Percentiles rank a stretch among this genome's conserved stretches.
Evolutionary conservation across 495 filamentous ascomycete species (phyloP).

Genomic region (Schizothecium vesticola): DNA sequence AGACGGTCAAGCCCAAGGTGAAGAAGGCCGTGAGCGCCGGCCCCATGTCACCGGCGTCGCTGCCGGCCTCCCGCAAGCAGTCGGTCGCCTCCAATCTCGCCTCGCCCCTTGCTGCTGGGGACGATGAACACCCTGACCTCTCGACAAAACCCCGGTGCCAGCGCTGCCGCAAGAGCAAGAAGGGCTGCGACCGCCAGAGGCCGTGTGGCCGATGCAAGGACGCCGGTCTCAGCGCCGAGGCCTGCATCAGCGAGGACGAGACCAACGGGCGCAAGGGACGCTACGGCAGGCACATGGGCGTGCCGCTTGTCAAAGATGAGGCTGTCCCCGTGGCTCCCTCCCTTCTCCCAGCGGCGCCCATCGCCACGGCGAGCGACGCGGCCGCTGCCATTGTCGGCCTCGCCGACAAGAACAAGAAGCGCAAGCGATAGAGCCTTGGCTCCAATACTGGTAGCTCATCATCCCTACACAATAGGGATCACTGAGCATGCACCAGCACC

Average conservation of each 20-base stretch:
- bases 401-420: slow-evolving; percentile 45
- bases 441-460: background rate
- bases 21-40: slow-evolving; percentile 46
- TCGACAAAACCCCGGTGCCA: slow-evolving; percentile 96
- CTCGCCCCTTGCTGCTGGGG: slow-evolving; percentile 57
- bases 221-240: slow-evolving; percentile 84
- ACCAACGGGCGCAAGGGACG: slow-evolving; percentile 94
- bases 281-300: slow-evolving; percentile 93
- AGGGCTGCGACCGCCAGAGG: slow-evolving; percentile 93
- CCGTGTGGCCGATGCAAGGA: slow-evolving; percentile 94
- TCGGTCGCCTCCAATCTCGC: slow-evolving; percentile 70
- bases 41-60: slow-evolving; percentile 66
- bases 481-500: background rate
- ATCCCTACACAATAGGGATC: background rate
- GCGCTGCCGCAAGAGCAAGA: slow-evolving; percentile 98
- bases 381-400: slow-evolving; percentile 4
- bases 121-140: slow-evolving; percentile 80
- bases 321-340: slow-evolving; percentile 39
- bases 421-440: slow-evolving; percentile 37
- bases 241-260: slow-evolving; percentile 95
- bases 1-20: slow-evolving; percentile 49
- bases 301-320: slow-evolving; percentile 61
- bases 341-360: slow-evolving; percentile 4
- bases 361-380: slow-evolving; percentile 2
- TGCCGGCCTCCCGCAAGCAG: slow-evolving; percentile 70